A percentile compares a stretch with the other conserved stretches of the same genome.
These are phyloP conservation scores for Sphagnum contortum DNA, from an alignment of 225 moss, liverwort and hornwort species.

Conservation along the genomic window DNA sequence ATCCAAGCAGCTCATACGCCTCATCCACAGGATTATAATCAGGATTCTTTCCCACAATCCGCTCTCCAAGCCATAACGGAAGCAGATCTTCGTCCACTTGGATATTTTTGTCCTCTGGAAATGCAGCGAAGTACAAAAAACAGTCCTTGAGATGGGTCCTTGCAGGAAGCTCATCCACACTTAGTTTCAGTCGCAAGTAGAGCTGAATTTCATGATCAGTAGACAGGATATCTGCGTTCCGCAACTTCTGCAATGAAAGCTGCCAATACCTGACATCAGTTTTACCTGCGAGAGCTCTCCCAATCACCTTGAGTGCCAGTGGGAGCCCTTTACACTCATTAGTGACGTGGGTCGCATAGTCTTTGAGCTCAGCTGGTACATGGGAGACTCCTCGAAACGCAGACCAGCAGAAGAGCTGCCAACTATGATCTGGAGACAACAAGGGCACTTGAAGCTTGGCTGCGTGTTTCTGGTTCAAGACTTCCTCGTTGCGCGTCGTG, in stretches of 20 bases:
- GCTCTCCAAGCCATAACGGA: conserved; percentile 22
- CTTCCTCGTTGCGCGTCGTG: too few relatives aligned
- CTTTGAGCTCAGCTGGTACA: conserved; percentile 4
- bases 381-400: conserved; percentile 13
- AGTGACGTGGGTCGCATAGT: too few relatives aligned
- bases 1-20: conserved; percentile 24
- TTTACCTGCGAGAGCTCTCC: conserved; percentile 14
- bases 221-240: conserved; percentile 10
- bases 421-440: conserved; percentile 15
- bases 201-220: conserved; percentile 22
- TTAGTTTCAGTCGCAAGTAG: conserved; percentile 14
- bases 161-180: conserved; percentile 14
- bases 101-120: conserved; percentile 20
- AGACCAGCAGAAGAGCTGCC: conserved; percentile 33
- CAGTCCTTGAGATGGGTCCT: conserved; percentile 23
- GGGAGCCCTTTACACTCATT: conserved; percentile 30
- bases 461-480: too few relatives aligned
- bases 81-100: conserved; percentile 9
- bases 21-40: conserved; percentile 11
- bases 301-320: conserved; percentile 31
- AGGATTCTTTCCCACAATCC: conserved; percentile 7
- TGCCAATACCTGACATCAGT: conserved; percentile 6
- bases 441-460: conserved; percentile 11
- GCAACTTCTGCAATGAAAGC: background rate
- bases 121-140: conserved; percentile 34